Percentiles rank a stretch among this genome's conserved stretches.
These are phyloP conservation scores for Saccharum spontaneum DNA, from an alignment of 176 grass and related monocot genomes.

Conservation along the genomic window DNA sequence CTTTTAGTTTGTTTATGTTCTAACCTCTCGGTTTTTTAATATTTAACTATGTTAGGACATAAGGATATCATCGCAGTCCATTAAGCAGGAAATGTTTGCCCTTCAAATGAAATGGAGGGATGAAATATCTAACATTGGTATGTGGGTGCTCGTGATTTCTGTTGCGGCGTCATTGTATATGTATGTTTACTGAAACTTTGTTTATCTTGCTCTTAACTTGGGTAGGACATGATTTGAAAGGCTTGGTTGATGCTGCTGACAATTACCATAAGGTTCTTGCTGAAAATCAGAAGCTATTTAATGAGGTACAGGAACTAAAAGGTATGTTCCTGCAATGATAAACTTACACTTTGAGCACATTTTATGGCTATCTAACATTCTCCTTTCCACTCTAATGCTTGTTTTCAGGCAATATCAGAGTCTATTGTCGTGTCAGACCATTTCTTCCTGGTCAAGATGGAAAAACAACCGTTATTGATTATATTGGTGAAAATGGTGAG, in stretches of 20 bases:
- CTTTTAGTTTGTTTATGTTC: constrained; percentile 19
- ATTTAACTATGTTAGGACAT: constrained; percentile 64
- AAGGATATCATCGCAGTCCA: constrained; percentile 68
- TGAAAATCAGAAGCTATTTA: constrained; percentile 93
- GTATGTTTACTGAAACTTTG: background rate
- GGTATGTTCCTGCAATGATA: constrained; percentile 43
- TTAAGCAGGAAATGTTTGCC: constrained; percentile 73
- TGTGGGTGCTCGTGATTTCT: constrained; percentile 1
- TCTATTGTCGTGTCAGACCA: constrained; percentile 92
- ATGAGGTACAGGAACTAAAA: constrained; percentile 98
- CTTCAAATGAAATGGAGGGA: constrained; percentile 84
- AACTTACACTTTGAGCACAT: background rate
- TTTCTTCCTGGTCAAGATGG: constrained; percentile 89
- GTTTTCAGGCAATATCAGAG: constrained; percentile 85
- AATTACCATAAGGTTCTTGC: constrained; percentile 89
- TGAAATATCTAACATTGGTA: constrained; percentile 84
- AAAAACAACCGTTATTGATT: constrained; percentile 78
- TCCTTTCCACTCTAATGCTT: constrained; percentile 30
- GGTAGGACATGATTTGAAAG: constrained; percentile 75
- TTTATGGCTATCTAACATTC: constrained; percentile 9
- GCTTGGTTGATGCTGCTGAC: constrained; percentile 83
- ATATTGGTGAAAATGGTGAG: constrained; percentile 93
- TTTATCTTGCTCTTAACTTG: constrained; percentile 11
- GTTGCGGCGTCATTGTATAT: constrained; percentile 13
- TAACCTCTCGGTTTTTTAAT: constrained; percentile 5